phyloP scores from a whole-genome alignment of 1,284 basidiomycete genomes.

The Apiotrichum brassicae region DNA sequence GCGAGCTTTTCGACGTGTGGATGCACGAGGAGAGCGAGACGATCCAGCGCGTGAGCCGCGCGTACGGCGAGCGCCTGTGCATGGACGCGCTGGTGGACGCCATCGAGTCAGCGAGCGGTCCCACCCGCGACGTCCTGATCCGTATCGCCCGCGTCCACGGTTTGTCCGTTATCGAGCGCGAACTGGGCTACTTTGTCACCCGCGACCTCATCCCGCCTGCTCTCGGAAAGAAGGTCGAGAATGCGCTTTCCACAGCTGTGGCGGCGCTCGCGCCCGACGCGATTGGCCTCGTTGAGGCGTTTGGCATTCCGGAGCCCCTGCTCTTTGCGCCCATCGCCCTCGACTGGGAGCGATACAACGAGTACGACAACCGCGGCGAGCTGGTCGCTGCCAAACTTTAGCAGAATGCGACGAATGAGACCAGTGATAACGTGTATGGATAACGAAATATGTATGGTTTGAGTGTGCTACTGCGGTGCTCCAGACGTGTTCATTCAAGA shows the following conservation, averaged over 20 bases:
- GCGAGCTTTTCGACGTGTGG: conserved; percentile 12
- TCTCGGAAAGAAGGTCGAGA: conserved; percentile 3
- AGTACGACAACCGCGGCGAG: conserved; percentile 15
- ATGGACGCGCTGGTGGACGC: conserved; percentile 7
- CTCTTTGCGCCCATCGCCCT: conserved; percentile 13
- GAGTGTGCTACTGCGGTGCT: no score
- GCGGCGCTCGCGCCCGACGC: conserved; percentile 2
- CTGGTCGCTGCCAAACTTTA: conserved; percentile 10
- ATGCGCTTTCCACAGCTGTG: neutral
- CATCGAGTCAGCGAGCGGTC: neutral
- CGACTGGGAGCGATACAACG: conserved; percentile 17
- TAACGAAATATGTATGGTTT: no score
- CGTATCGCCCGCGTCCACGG: conserved; percentile 7
- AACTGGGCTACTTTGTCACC: conserved; percentile 10
- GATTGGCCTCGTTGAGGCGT: conserved; percentile 4
- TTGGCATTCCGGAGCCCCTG: conserved; percentile 10
- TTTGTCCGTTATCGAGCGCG: conserved; percentile 12
- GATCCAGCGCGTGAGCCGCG: conserved; percentile 6
- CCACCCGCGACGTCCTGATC: conserved; percentile 1
- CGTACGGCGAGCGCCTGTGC: conserved; percentile 14
- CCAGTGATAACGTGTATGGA: no score
- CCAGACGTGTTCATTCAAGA: no score
- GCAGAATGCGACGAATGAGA: no score
- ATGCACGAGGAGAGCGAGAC: conserved; percentile 11
- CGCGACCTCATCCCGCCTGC: neutral